A percentile compares a stretch with the other conserved stretches of the same genome.
These are phyloP conservation scores for Smithsoniella earleae DNA, from an alignment of 163 green algal genomes.

Conservation along the genomic window DNA sequence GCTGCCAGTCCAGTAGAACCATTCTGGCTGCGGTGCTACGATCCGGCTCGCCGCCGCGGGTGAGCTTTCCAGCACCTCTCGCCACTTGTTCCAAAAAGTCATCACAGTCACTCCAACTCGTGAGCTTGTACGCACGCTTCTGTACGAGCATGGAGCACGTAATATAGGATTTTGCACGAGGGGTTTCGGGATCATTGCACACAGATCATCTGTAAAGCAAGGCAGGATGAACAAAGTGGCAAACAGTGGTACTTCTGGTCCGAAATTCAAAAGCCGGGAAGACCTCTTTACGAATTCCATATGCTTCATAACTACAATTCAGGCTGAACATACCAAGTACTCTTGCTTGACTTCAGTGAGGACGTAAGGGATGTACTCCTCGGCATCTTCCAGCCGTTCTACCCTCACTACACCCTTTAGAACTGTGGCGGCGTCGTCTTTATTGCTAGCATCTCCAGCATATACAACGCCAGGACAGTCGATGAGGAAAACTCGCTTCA, in stretches of 20 bases:
- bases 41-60: conserved; percentile 88
- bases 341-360: conserved; percentile 73
- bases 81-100: conserved; percentile 94
- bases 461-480: conserved; percentile 98
- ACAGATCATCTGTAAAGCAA: neutral
- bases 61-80: conserved; percentile 69
- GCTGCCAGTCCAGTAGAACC: conserved; percentile 98
- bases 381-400: conserved; percentile 86
- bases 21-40: conserved; percentile 90
- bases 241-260: too few relatives aligned
- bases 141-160: conserved; percentile 31
- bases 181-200: neutral
- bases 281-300: neutral
- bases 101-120: conserved; percentile 61
- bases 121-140: conserved; percentile 76
- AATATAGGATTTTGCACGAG: neutral
- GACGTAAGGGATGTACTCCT: conserved; percentile 73
- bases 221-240: too few relatives aligned
- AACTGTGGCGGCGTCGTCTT: conserved; percentile 53
- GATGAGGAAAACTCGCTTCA: conserved; percentile 98
- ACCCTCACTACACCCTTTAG: conserved; percentile 86
- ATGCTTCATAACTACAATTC: neutral
- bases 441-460: conserved; percentile 33
- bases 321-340: conserved; percentile 57
- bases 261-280: neutral